A percentile compares a stretch with the other conserved stretches of the same genome.
Conservation (phyloP, 2,329 filamentous ascomycete species). For the Colletotrichum musicola region DNA sequence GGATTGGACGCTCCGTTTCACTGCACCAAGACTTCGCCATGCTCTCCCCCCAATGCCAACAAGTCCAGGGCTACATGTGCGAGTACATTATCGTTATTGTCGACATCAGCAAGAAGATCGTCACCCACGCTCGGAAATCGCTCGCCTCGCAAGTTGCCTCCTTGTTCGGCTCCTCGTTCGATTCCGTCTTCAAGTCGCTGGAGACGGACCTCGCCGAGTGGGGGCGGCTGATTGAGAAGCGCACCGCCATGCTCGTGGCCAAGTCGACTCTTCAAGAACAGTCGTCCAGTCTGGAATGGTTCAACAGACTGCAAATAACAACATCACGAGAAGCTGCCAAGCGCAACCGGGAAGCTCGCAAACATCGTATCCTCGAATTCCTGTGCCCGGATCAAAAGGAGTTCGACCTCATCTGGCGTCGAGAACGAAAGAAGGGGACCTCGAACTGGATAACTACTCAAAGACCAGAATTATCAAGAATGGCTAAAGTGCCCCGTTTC, state of each 20-base stretch:
- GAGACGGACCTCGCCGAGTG: not conserved
- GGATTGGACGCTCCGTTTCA: not conserved
- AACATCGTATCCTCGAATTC: not conserved
- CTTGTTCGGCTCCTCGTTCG: not conserved
- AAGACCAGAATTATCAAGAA: not conserved
- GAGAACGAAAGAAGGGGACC: slow-evolving; percentile 17
- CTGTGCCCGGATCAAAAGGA: slow-evolving; percentile 2
- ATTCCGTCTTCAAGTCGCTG: not conserved
- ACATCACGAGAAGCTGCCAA: not conserved
- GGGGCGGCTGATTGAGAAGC: slow-evolving; percentile 4
- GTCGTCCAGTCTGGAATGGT: not conserved
- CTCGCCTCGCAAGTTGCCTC: not conserved
- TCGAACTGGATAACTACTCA: not conserved
- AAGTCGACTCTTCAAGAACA: not conserved
- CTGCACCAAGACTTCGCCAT: slow-evolving; percentile 4
- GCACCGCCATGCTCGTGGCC: slow-evolving; percentile 2
- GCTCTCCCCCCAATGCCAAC: not conserved
- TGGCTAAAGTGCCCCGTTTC: not conserved
- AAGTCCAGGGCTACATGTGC: slow-evolving; percentile 1
- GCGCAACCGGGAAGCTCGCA: not conserved
- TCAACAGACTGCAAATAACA: slow-evolving; percentile 2
- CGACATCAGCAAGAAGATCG: not conserved
- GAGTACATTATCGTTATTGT: slow-evolving; percentile 2
- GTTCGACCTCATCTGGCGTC: slow-evolving; percentile 16
- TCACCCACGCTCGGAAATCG: not conserved